Base-by-base conservation (phyloP, 805 yeast genomes). In the Saccharomyces kudriavzevii region DNA sequence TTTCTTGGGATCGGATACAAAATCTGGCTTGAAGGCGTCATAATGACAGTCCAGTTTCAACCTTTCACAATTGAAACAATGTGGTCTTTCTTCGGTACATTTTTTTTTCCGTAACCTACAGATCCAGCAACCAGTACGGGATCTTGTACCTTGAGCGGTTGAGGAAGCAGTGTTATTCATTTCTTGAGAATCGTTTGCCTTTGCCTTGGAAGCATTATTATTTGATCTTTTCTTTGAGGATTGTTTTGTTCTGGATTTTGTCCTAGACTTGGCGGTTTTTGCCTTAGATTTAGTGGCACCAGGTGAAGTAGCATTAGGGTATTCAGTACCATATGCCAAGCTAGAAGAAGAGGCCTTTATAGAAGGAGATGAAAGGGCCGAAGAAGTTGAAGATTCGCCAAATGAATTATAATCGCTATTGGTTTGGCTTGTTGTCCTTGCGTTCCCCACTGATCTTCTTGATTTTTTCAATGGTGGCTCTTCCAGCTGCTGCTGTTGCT, bases 51-150 rank as follows among this genome's bases (percentile, higher is more conserved):
- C 62, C 22, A 86, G 65, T 6, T 81, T 80, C 24, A 86, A 71
- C 49, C 83, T 70, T 2, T 60, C 60, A 66, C 94, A 86, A 58
- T 81, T 82, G 6, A 64, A 62, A 64, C 94, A 86, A 4, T 53
- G 61, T 0, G 91, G 90, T 58, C 73, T 75, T 54, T 80, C 81
- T 61, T 82, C 89, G 1, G 87, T 79, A 62, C 92, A 86, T 58
- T 84, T 80, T 65, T 86, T 86, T 58, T 87, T 83, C 43, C 94
- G 75, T 17, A 84, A 68, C 54, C 91, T 70, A 64, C 92, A 86
- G 5, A 88, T 86, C 92, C 92, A 86, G 63, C 94, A 86, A 0
- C 91, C 91, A 29, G 73, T 72, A 55, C 77, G 77, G 1, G 84
- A 79, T 49, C 85, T 68, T 24, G 72, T 64, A 9, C 66, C 63